These are phyloP conservation scores for Eucalyptus caleyi DNA, from an alignment of 345 rosid genomes.

Conservation along the genomic window DNA sequence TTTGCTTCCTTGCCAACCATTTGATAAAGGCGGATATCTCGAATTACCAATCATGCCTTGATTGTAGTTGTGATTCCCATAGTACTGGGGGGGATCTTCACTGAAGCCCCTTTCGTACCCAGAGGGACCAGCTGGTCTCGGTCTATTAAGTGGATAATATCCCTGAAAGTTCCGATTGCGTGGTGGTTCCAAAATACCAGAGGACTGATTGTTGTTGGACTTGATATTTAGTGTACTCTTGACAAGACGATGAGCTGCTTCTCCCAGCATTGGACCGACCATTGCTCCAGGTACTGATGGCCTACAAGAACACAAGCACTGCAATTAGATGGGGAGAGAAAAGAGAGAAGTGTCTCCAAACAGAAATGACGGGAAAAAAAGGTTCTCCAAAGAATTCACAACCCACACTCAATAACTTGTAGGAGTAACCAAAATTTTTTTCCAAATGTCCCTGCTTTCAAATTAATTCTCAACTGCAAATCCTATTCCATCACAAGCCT, in stretches of 20 bases:
- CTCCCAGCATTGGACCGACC: constrained; percentile 64
- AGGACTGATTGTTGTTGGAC: constrained; percentile 37
- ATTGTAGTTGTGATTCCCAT: constrained; percentile 26
- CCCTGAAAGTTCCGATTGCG: constrained; percentile 24
- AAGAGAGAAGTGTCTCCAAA: neutral
- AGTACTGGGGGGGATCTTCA: constrained; percentile 26
- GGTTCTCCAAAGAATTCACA: neutral
- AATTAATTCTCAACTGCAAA: neutral
- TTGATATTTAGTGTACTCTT: constrained; percentile 79
- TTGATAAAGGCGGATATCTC: constrained; percentile 19
- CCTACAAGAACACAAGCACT: constrained; percentile 24
- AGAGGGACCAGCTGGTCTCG: constrained; percentile 45
- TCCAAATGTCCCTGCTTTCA: neutral
- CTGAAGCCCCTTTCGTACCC: constrained; percentile 36
- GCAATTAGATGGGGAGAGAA: neutral
- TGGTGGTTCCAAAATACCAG: constrained; percentile 33
- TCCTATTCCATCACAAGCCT: neutral
- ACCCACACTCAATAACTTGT: neutral
- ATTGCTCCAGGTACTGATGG: constrained; percentile 76
- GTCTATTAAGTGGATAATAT: constrained; percentile 23
- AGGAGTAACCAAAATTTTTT: neutral
- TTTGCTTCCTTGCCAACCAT: constrained; percentile 33
- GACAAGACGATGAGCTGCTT: constrained; percentile 96
- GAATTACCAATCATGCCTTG: constrained; percentile 26
- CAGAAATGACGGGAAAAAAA: neutral